Conservation (phyloP, 2,329 filamentous ascomycete species). For the Penicillium sp. region DNA sequence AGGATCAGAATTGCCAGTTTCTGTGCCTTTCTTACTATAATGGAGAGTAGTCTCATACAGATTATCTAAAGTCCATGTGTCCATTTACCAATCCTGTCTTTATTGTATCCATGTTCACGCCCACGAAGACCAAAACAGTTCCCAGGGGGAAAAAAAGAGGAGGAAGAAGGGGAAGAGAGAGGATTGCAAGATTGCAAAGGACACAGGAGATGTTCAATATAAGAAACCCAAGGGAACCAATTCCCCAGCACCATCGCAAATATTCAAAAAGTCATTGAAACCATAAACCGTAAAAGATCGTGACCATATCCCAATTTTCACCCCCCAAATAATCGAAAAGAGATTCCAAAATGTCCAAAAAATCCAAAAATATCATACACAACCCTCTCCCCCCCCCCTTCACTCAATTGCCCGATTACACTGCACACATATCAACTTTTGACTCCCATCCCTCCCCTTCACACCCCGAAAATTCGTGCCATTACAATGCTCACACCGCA, state of each 20-base stretch:
- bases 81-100: neutral
- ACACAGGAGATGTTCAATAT: neutral
- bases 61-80: neutral
- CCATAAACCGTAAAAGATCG: neutral
- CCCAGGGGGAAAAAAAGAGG: neutral
- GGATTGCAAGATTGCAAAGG: no score
- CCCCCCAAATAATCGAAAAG: neutral
- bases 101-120: neutral
- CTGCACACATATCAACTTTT: slow-evolving; percentile 64
- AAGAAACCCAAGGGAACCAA: neutral
- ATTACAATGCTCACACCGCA: slow-evolving; percentile 63
- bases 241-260: slow-evolving; percentile 1
- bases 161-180: no score
- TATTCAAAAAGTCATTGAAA: neutral
- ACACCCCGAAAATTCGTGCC: slow-evolving; percentile 66
- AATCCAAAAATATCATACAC: no score
- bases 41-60: neutral
- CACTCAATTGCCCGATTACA: slow-evolving; percentile 46
- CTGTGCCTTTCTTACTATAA: neutral
- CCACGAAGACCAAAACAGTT: neutral
- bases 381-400: slow-evolving; percentile 14
- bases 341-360: neutral
- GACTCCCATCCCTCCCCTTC: slow-evolving; percentile 56
- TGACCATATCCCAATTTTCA: neutral
- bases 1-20: neutral